A percentile compares a stretch with the other conserved stretches of the same genome.
Conservation (phyloP, 2,329 filamentous ascomycete genomes). For the Colletotrichum lindemuthianum region DNA sequence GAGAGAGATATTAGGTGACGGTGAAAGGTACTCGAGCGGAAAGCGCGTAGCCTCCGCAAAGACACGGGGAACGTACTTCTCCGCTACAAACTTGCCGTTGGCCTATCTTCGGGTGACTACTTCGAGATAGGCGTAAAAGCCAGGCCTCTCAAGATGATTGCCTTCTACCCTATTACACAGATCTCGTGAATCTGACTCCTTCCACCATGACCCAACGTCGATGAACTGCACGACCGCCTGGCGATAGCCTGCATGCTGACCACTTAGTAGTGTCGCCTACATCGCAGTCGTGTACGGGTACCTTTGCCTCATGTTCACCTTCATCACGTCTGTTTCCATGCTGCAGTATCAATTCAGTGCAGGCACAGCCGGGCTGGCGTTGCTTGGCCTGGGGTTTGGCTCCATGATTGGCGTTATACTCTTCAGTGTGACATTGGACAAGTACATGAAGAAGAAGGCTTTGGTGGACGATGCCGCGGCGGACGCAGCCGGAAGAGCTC, state of each 20-base stretch:
- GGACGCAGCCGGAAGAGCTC: constrained; percentile 6
- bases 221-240: no score
- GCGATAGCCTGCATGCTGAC: constrained; percentile 42
- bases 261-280: constrained; percentile 39
- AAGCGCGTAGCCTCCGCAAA: constrained; percentile 54
- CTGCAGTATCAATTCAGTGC: constrained; percentile 48
- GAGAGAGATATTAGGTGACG: constrained; percentile 61
- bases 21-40: constrained; percentile 57
- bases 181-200: constrained; percentile 42
- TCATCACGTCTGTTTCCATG: constrained; percentile 58
- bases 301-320: constrained; percentile 62
- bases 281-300: constrained; percentile 59
- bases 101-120: constrained; percentile 50
- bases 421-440: constrained; percentile 32
- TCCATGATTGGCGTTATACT: constrained; percentile 30
- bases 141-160: constrained; percentile 59
- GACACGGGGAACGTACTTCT: constrained; percentile 63
- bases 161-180: constrained; percentile 56
- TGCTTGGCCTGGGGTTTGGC: constrained; percentile 33
- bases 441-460: constrained; percentile 27
- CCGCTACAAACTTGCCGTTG: constrained; percentile 64
- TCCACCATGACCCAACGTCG: background rate
- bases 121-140: constrained; percentile 57
- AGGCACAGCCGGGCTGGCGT: constrained; percentile 36
- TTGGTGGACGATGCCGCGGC: constrained; percentile 20